Evolutionary conservation across 345 rosid genomes (phyloP), one percentile per base, ranked within the genome.

Genomic region (Erucastrum elatum): DNA sequence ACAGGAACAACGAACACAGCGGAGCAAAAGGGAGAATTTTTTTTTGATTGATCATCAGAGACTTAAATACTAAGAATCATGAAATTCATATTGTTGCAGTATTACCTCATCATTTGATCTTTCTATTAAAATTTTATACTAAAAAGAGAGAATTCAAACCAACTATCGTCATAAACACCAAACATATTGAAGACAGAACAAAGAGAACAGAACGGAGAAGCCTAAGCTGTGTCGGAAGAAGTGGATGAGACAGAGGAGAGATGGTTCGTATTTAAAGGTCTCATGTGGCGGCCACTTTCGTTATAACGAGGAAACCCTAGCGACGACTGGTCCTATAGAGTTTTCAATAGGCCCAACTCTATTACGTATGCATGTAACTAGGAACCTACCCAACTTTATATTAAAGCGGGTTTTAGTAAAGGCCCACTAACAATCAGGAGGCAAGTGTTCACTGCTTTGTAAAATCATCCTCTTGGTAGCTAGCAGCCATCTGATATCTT

Each of bases 11-110:
- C 4, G 4, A 30, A 0, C 3, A 25, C 9, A 13, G 13, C 4
- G 8, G 9, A 5, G 2, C 8, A 74, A 10, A 69, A 13, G 7
- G 15, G 6, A 66, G 0, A 7, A 35, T 35, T 8, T 29, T 53
- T 21, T 21, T 21, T 21, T 21, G 8, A 25, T 9, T 5, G 61
- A 80, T 44, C 83, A 80, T 80, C 83, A 80, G 80, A 80, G 80
- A 80, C 77, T 75, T 80, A 75, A 70, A 80, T 80, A 80, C 80
- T 75, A 70, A 59, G 46, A 80, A 80, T 75, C 83, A 80, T 27
- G 69, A 33, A 66, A 68, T 44, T 80, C 83, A 75, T 80, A 75
- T 80, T 80, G 83, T 80, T 80, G 80, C 83, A 80, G 83, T 80
- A 80, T 75, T 70, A 4, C 0, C 69, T 80, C 77, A 75, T 80